Base-by-base conservation (phyloP, 1,284 basidiomycete species). In the Gymnopus androsaceus region DNA sequence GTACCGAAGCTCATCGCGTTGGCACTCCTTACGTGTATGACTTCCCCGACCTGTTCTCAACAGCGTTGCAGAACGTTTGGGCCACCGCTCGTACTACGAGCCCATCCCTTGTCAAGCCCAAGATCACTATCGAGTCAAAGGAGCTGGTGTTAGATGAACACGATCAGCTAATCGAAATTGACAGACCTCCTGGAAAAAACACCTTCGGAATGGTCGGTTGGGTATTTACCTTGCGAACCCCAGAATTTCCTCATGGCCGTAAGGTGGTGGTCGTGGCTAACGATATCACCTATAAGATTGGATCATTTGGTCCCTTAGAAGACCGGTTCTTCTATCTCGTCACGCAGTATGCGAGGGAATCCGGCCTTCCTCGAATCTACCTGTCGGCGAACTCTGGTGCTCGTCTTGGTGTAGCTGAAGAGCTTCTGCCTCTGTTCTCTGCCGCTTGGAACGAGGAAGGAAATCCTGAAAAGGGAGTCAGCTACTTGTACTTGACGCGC, bases 11-110 rank as follows among this genome's bases (percentile, higher is more conserved):
- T n/a, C 97, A 99, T 73, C 86, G 97, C 56, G 89, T 98, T 62
- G 96, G 97, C 59, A 99, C 97, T 30, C 99, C 96, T 48, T 99
- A 99, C 69, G 95, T 92, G 40, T 95, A 99, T 76, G 97, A 99
- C 77, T 98, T 99, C 87, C 95, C 97, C 47, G 96, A 98, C 68
- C 85, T 99, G 57, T 98, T 99, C 80, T 89, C 94, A 50, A 98
- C 99, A 77, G 94, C 96, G 6, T 79, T 98, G 59, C 92, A 95
- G 68, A 94, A 95, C 67, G 83, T 93, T 60, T 99, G 96, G 96
- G 77, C 83, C 63, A 87, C 87, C 66, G 85, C 88, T 34, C 83
- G 88, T 33, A 72, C 76, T 27, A 76, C 72, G 55, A 84, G 90
- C 67, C 76, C 92, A 17, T 81, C 86, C 50, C 75, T 95, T 59